phyloP scores from a whole-genome alignment of 495 filamentous ascomycete species.

The Penicillium riverlandense region DNA sequence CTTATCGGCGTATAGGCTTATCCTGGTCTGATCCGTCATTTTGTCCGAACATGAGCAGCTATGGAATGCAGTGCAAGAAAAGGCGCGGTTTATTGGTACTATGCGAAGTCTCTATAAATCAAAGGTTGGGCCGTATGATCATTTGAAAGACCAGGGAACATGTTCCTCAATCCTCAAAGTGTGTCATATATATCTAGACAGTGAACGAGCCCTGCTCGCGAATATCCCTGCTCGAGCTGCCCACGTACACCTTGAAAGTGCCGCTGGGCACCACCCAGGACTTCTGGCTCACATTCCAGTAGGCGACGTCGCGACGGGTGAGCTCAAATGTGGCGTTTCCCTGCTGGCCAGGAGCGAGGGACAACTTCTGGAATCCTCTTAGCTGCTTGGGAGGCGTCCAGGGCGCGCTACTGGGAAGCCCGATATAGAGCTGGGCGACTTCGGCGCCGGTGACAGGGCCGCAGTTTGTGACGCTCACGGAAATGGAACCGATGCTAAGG shows the following conservation, averaged over 20 bases:
- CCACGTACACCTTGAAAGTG: constrained; percentile 46
- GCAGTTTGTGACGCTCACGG: constrained; percentile 40
- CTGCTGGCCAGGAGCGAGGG: constrained; percentile 30
- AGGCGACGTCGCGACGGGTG: constrained; percentile 56
- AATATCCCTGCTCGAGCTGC: constrained; percentile 36
- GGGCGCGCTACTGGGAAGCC: constrained; percentile 33
- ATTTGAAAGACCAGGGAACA: too few species aligned
- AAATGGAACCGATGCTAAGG: constrained; percentile 50
- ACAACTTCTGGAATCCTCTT: constrained; percentile 56
- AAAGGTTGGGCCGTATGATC: too few species aligned
- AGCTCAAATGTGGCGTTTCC: constrained; percentile 46
- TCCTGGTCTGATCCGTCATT: too few species aligned
- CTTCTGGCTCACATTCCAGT: constrained; percentile 56
- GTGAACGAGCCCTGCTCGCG: constrained; percentile 10
- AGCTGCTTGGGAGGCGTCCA: constrained; percentile 28
- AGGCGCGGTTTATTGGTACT: too few species aligned
- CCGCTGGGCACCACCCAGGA: constrained; percentile 54
- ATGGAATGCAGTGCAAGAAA: too few species aligned
- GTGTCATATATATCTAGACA: neutral
- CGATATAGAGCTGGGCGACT: constrained; percentile 60
- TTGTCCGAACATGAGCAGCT: too few species aligned
- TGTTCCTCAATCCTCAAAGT: too few species aligned
- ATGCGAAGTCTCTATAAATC: too few species aligned
- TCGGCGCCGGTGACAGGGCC: constrained; percentile 47
- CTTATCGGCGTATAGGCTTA: too few species aligned